Evolutionary conservation across 768 basidiomycete species (phyloP), one percentile per base, ranked within the genome.

Genomic region (Lyophyllum atratum): DNA sequence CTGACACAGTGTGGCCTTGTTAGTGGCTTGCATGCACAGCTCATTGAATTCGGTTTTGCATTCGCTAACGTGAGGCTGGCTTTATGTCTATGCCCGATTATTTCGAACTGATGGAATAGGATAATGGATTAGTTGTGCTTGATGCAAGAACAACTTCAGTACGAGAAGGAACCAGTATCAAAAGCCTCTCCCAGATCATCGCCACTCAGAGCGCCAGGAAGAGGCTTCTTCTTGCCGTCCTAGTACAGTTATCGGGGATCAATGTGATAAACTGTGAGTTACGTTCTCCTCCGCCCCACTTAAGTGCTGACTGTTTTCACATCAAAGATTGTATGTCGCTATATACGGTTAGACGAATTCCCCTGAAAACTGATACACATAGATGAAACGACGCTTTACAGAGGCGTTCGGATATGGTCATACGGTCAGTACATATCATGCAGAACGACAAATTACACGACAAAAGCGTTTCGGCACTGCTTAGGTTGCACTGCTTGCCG

Each of bases 21-120:
- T 25, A 59, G 47, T 29, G 58, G 58, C 19, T 39, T 59, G n/a
- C 58, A 54, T 19, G 58, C 52, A 6, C 52, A 54, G 48, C 50
- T 59, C 24, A 48, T 49, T 19, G 53, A 47, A 21, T 33, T 59
- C 24, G 52, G 58, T 15, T 59, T 54, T 46, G 45, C 48, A 10
- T 11, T 59, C 26, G 46, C 57, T 7, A 54, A 54, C 26, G 58
- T 59, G 29, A 40, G 50, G 17, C 6, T 40, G 17, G 19, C 22
- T 7, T 40, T 12, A 14, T 4, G n/a, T 45, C 22, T 24, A 3
- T 31, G 39, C 24, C 15, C 17, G 33, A 22, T 26, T 28, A 26
- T 49, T 12, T 25, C 19, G 3, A 10, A 22, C 25, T 39, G 9
- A 28, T 42, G 15, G 24, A 43, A 6, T 25, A 17, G 4, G 15